These are phyloP conservation scores for Talaromyces sp. DNA, from an alignment of 2,329 filamentous ascomycete species.

Conservation along the genomic window DNA sequence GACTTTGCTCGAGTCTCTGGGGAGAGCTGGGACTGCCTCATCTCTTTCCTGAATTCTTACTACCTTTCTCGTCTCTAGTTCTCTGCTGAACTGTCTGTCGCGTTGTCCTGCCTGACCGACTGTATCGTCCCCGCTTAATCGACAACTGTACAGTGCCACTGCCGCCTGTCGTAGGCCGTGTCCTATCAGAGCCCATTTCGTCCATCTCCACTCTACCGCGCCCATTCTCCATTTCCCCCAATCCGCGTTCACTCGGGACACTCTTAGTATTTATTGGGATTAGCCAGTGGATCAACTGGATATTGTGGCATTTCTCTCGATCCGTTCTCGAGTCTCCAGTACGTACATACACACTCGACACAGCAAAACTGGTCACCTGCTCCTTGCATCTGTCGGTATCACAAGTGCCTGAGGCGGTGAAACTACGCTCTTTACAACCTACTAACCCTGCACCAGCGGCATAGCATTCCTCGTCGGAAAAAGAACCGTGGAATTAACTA, in stretches of 20 bases:
- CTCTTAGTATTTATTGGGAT: constrained; percentile 7
- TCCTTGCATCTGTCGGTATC: constrained; percentile 22
- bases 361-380: constrained; percentile 18
- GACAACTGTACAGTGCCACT: neutral
- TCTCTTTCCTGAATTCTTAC: neutral
- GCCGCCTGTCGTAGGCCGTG: neutral
- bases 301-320: constrained; percentile 24
- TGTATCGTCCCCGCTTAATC: neutral
- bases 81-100: neutral
- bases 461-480: constrained; percentile 10
- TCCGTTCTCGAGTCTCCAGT: neutral
- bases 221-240: constrained; percentile 7
- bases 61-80: neutral
- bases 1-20: constrained; percentile 21
- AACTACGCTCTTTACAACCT: constrained; percentile 9
- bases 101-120: neutral
- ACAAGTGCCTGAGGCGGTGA: constrained; percentile 21
- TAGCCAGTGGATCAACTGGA: constrained; percentile 13
- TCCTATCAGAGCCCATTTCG: neutral
- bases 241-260: constrained; percentile 7
- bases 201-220: constrained; percentile 4
- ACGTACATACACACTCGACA: neutral
- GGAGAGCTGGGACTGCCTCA: constrained; percentile 1
- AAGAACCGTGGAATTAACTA: constrained; percentile 10
- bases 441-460: constrained; percentile 6